Evolutionary conservation across 176 grass and related monocot species (phyloP), one percentile per base, ranked within the genome.

Genomic region (Saccharum officinarum): DNA sequence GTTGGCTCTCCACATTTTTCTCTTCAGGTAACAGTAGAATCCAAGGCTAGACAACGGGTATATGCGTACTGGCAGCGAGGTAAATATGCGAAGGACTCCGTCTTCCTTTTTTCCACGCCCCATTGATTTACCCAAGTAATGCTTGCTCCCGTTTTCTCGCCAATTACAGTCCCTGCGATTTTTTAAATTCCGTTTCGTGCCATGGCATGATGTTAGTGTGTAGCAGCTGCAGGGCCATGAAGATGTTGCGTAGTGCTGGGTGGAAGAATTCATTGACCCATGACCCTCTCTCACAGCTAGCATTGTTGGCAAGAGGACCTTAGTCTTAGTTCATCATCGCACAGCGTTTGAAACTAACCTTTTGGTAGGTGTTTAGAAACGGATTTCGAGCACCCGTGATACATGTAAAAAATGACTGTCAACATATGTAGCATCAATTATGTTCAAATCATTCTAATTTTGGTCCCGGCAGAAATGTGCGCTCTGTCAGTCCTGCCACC

Each of bases 21-120:
- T 82, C 65, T 44, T 12, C 44, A 46, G 22, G 59, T 61, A 80
- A 84, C 76, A 46, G 81, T 77, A 30, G 81, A 72, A 80, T 80
- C 50, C 83, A 77, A 30, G 41, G 10, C n/a, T 14, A 8, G 7
- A 60, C n/a, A 60, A n/a, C 45, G 45, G 45, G 41, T 42, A 16
- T 49, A 6, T 12, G 10, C 15, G 2, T 76, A 42, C 46, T 39
- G 64, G 65, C 36, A 14, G 22, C n/a, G 71, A 55, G 88, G 65
- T 76, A 89, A 77, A 82, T 25, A 62, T 69, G 20, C 3, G 8
- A 54, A 80, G 77, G 57, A 80, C 84, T 26, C 10, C 22, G 2
- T 45, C 44, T 13, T 3, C 11, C 11, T 3, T 40, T 61, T 16
- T 80, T 66, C 67, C 37, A 80, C 67, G 20, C 12, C 17, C 84